Evolutionary conservation across 148 eudicot genomes (phyloP), one percentile per base, ranked within the genome.

Genomic region (Persicaria maculosa): DNA sequence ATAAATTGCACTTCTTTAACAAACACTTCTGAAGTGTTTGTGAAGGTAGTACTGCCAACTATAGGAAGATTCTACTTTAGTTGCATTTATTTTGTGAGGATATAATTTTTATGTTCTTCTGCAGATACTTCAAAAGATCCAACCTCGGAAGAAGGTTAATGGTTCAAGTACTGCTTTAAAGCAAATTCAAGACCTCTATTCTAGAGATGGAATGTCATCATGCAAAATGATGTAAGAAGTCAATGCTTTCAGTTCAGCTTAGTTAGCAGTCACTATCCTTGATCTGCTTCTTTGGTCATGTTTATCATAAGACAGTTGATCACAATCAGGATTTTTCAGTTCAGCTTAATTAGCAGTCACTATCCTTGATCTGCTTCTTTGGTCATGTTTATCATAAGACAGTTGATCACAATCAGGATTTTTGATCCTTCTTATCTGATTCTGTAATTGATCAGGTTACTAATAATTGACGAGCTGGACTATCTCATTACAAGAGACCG

Each of bases 401-500:
- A 12, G 62, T 40, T 65, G 19, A 65, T 65, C 70, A 0, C 3
- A 64, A 4, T 64, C 12, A 12, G 70, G 70, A 15, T 10, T 69
- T 5, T 9, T 64, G 1, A 11, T 67, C 44, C 50, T 44, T 8
- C 11, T 44, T 52, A 45, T 8, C n/a, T 62, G 44, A 17, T 44
- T 64, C 44, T 76, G 58, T 14, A 62, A 70, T 71, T 19, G 20
- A 9, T 73, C 85, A 93, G 97, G 87, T 73, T 93, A 78, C 72
- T 93, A 48, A 78, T 93, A 50, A 88, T 86, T 74, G 98, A 93
- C 77, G 98, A 91, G 80, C 77, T 93, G 81, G 98, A 93, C 86
- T 91, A 88, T 77, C 85, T 93, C 75, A 93, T 93, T 20, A 93
- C 98, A 4, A 93, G 75, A 80, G 97, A 93, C 72, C 86, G 91